phyloP scores from a whole-genome alignment of 2,329 filamentous ascomycete genomes.

The Fusarium verrucosum region DNA sequence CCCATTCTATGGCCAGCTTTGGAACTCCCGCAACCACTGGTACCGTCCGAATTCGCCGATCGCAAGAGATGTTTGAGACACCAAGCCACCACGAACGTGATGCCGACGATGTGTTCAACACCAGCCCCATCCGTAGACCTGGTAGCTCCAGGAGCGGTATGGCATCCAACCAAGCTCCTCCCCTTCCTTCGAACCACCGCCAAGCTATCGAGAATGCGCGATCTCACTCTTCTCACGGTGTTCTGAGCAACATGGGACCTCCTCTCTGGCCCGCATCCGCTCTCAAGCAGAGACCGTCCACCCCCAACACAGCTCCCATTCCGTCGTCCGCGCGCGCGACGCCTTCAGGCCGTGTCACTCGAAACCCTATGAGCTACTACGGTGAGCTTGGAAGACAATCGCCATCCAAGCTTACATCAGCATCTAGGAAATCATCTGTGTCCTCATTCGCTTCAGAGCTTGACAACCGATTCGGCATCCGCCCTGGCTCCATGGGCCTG shows the following conservation, averaged over 20 bases:
- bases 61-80: constrained; percentile 61
- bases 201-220: constrained; percentile 85
- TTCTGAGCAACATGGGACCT: constrained; percentile 75
- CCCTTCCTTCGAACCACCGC: constrained; percentile 83
- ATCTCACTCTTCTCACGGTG: constrained; percentile 61
- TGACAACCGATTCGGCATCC: constrained; percentile 87
- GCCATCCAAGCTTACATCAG: constrained; percentile 51
- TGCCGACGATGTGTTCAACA: constrained; percentile 53
- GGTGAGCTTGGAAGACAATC: constrained; percentile 60
- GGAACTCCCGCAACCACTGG: constrained; percentile 50
- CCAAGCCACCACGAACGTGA: constrained; percentile 52
- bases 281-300: constrained; percentile 65
- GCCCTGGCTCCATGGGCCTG: constrained; percentile 64
- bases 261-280: constrained; percentile 85
- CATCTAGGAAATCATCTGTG: constrained; percentile 75
- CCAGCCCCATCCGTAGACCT: constrained; percentile 62
- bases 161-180: constrained; percentile 63
- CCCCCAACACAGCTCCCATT: constrained; percentile 62
- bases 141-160: constrained; percentile 76
- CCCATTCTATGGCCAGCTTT: constrained; percentile 49
- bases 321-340: constrained; percentile 63
- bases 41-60: constrained; percentile 57
- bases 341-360: constrained; percentile 63
- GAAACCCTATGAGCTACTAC: constrained; percentile 59
- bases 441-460: constrained; percentile 96